These are phyloP conservation scores for Metschnikowia borealis DNA, from an alignment of 805 yeast species.

Conservation along the genomic window DNA sequence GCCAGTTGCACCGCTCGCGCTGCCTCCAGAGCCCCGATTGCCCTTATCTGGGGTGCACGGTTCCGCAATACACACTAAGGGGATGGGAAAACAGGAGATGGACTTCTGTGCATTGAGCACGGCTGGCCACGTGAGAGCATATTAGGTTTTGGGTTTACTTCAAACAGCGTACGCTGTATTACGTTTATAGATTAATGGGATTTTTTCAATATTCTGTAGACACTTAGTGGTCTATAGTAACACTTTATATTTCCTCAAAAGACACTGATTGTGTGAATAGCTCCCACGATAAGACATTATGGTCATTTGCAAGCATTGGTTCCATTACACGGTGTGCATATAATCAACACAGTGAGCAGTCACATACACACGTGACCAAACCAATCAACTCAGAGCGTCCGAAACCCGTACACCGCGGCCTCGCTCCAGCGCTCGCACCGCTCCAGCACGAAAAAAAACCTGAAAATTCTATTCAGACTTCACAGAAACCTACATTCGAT, in stretches of 20 bases:
- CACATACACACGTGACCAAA: constrained; percentile 9
- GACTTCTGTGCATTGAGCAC: constrained; percentile 2
- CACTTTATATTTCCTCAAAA: too few relatives aligned
- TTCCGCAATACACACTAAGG: constrained; percentile 18
- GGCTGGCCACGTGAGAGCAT: background rate
- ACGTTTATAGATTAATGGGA: constrained; percentile 4
- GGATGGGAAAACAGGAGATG: constrained; percentile 19
- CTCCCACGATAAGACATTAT: too few relatives aligned
- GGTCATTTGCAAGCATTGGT: too few relatives aligned
- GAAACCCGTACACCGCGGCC: constrained; percentile 14
- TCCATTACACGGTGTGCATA: too few relatives aligned
- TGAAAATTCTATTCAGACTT: constrained; percentile 4
- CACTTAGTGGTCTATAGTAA: too few relatives aligned
- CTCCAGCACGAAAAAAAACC: constrained; percentile 7
- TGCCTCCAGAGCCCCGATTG: constrained; percentile 8
- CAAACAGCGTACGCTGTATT: background rate
- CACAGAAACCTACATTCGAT: constrained; percentile 12
- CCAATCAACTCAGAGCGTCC: background rate
- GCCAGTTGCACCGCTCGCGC: constrained; percentile 20
- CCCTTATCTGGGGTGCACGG: constrained; percentile 13
- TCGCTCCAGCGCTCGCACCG: constrained; percentile 6
- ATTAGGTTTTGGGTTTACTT: background rate
- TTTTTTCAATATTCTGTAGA: background rate
- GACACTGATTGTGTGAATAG: too few relatives aligned
- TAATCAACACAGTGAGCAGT: constrained; percentile 1